Conservation (phyloP, 768 basidiomycete genomes). For the Coprinopsis strossmayeri region DNA sequence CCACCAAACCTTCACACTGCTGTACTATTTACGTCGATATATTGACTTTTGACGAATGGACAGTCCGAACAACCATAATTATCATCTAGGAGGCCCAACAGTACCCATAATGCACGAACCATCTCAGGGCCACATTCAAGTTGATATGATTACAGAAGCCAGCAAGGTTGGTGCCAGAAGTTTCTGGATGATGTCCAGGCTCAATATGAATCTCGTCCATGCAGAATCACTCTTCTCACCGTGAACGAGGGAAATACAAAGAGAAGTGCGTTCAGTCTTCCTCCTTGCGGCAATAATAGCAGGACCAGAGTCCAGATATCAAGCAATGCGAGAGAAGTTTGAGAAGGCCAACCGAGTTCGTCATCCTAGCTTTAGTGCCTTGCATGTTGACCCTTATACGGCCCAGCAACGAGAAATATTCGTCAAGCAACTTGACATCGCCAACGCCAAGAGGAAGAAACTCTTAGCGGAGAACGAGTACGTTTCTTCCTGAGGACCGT, state of each 20-base stretch:
- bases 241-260: conserved; percentile 17
- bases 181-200: not conserved
- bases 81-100: not conserved
- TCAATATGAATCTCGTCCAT: not conserved
- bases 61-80: not conserved
- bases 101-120: not conserved
- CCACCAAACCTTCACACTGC: not conserved
- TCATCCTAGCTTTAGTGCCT: conserved; percentile 11
- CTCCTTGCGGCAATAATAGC: not conserved
- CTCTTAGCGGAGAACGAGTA: conserved; percentile 48
- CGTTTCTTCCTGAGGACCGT: conserved; percentile 12
- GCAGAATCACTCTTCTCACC: not conserved
- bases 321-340: conserved; percentile 37
- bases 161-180: not conserved
- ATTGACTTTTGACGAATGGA: not conserved
- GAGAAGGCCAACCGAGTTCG: conserved; percentile 36
- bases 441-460: conserved; percentile 33
- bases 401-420: conserved; percentile 32
- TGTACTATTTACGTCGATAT: not conserved
- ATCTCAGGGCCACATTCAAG: not conserved
- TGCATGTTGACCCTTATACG: no score
- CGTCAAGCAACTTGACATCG: conserved; percentile 31
- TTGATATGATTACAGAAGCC: not conserved
- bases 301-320: conserved; percentile 28
- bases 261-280: conserved; percentile 20